These are phyloP conservation scores for Globisporangium sylvaticum DNA, from an alignment of 352 stramenopile species.

Conservation along the genomic window DNA sequence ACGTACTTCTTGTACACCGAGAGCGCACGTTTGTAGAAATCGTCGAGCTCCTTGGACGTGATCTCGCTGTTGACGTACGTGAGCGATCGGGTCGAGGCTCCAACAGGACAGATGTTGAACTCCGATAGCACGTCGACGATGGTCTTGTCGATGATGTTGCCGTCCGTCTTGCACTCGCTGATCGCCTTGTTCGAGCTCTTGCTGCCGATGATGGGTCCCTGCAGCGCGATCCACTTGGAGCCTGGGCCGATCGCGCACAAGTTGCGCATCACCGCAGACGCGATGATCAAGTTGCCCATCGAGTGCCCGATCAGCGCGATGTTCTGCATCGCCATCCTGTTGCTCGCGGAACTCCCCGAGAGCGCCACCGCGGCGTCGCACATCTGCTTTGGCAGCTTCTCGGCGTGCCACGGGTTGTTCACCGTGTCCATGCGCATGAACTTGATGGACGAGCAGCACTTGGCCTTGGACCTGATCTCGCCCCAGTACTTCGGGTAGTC, in stretches of 20 bases:
- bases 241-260: constrained; percentile 25
- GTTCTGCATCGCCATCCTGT: constrained; percentile 12
- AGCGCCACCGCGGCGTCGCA: constrained; percentile 23
- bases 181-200: constrained; percentile 22
- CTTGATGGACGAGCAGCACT: constrained; percentile 28
- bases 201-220: constrained; percentile 27
- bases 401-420: constrained; percentile 25
- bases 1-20: constrained; percentile 16
- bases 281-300: constrained; percentile 36
- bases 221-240: constrained; percentile 41
- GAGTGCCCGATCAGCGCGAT: constrained; percentile 36
- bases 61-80: constrained; percentile 13
- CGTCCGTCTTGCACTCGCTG: constrained; percentile 7
- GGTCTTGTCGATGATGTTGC: constrained; percentile 1
- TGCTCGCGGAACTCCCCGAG: background rate
- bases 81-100: constrained; percentile 24
- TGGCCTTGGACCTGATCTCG: constrained; percentile 11
- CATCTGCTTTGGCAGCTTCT: constrained; percentile 17
- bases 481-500: constrained; percentile 23
- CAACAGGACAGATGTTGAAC: constrained; percentile 27
- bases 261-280: constrained; percentile 18
- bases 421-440: constrained; percentile 32
- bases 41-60: constrained; percentile 13
- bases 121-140: constrained; percentile 10
- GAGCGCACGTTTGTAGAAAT: constrained; percentile 20